phyloP scores from a whole-genome alignment of 2,329 filamentous ascomycete genomes.

The Colletotrichum simmondsii region DNA sequence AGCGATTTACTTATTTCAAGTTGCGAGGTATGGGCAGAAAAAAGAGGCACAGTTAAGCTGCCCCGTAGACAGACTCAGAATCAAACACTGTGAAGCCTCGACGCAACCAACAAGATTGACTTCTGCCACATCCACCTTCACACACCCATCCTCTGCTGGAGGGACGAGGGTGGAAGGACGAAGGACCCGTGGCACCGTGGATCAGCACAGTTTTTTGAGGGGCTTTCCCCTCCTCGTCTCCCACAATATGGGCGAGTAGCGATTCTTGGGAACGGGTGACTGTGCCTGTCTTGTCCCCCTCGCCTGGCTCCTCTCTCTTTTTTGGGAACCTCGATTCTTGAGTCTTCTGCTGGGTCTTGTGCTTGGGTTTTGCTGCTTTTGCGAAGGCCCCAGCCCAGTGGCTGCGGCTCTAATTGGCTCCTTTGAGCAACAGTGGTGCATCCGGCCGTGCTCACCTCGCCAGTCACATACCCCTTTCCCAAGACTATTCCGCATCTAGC shows the following conservation, averaged over 20 bases:
- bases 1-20: not conserved
- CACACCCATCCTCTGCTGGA: no score
- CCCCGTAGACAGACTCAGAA: not conserved
- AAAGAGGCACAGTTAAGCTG: not conserved
- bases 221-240: not conserved
- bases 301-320: not conserved
- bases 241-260: not conserved
- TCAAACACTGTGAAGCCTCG: not conserved
- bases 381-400: constrained; percentile 6
- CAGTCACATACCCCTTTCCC: constrained; percentile 2
- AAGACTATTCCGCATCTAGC: constrained; percentile 7
- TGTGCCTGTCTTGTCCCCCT: not conserved
- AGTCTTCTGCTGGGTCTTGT: not conserved
- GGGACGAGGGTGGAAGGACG: constrained; percentile 30
- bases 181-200: constrained; percentile 30
- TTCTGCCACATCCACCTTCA: not conserved
- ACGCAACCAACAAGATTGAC: not conserved
- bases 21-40: not conserved
- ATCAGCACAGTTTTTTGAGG: constrained; percentile 30
- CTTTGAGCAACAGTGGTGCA: constrained; percentile 1
- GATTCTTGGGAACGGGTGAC: not conserved
- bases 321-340: not conserved
- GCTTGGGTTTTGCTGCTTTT: not conserved
- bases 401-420: constrained; percentile 20
- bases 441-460: constrained; percentile 13